phyloP scores from a whole-genome alignment of 2,329 filamentous ascomycete genomes.

The Pseudovirgaria hyperparasitica region DNA sequence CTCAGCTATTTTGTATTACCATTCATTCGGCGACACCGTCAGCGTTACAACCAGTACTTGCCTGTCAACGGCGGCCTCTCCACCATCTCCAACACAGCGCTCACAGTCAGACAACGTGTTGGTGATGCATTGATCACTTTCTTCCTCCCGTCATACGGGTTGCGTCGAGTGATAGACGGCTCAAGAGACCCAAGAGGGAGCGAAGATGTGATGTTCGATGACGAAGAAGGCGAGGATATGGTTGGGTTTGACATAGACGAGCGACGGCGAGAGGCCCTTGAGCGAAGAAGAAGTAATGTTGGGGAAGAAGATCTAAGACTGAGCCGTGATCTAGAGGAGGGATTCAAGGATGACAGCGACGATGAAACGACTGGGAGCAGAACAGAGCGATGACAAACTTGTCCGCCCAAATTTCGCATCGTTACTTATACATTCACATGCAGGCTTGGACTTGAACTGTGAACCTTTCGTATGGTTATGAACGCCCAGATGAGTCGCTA shows the following conservation, averaged over 20 bases:
- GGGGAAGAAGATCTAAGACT: conserved; percentile 46
- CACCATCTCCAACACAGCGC: conserved; percentile 13
- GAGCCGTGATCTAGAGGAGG: conserved; percentile 67
- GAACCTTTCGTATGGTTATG: no score
- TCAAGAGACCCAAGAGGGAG: no score
- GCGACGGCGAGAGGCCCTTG: conserved; percentile 24
- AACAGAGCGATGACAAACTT: conserved; percentile 6
- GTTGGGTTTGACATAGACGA: conserved; percentile 30
- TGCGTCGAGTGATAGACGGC: conserved; percentile 17
- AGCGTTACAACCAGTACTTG: conserved; percentile 30
- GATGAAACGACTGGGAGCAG: conserved; percentile 34
- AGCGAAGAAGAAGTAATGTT: conserved; percentile 23
- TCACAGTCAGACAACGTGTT: conserved; percentile 16
- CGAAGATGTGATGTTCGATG: conserved; percentile 29
- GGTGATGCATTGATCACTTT: conserved; percentile 21
- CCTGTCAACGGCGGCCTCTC: conserved; percentile 22
- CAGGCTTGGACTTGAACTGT: no score
- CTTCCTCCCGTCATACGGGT: conserved; percentile 19
- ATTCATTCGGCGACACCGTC: conserved; percentile 30
- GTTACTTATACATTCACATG: no score
- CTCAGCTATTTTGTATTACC: conserved; percentile 29
- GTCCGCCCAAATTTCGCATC: no score
- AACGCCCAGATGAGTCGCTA: no score
- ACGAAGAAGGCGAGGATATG: conserved; percentile 34
- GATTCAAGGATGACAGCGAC: conserved; percentile 62